Evolutionary conservation across 148 eudicot species (phyloP).

Genomic region (Rhododendron kiyosumense): DNA sequence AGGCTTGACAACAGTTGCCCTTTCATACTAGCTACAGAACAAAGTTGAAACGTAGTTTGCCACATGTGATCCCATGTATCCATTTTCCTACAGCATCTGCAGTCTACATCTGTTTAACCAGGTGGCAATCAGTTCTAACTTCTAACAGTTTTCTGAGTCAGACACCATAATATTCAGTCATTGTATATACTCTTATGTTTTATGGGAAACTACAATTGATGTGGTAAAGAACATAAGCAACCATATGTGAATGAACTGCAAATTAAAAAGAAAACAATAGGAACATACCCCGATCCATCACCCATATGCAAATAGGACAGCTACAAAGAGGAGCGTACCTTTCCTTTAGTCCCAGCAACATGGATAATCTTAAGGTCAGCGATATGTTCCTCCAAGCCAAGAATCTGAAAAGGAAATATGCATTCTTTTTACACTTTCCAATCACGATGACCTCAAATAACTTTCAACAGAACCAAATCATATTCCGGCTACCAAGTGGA

Average conservation of each 20-base stretch:
- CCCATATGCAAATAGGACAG: not conserved
- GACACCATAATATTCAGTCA: not conserved
- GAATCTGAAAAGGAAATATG: slow-evolving; percentile 41
- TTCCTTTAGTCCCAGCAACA: slow-evolving; percentile 96
- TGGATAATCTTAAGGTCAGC: slow-evolving; percentile 72
- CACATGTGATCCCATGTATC: not conserved
- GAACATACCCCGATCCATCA: not conserved
- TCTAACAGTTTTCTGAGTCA: not conserved
- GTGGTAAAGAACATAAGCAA: not conserved
- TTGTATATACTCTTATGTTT: not conserved
- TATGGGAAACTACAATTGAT: not conserved
- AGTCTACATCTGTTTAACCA: not conserved
- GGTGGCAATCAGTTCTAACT: not conserved
- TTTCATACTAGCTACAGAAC: not conserved
- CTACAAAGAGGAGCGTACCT: slow-evolving; percentile 41
- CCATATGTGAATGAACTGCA: not conserved
- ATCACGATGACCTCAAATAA: not conserved
- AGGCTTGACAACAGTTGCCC: not conserved
- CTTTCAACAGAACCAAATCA: not conserved
- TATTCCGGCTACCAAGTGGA: not conserved
- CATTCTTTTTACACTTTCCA: not conserved
- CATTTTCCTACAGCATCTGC: not conserved
- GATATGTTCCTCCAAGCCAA: slow-evolving; percentile 67
- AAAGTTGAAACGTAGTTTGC: not conserved
- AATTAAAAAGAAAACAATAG: not conserved